These are phyloP conservation scores for Dendrobium nobile DNA, from an alignment of 106 monocot genomes.

Conservation along the genomic window DNA sequence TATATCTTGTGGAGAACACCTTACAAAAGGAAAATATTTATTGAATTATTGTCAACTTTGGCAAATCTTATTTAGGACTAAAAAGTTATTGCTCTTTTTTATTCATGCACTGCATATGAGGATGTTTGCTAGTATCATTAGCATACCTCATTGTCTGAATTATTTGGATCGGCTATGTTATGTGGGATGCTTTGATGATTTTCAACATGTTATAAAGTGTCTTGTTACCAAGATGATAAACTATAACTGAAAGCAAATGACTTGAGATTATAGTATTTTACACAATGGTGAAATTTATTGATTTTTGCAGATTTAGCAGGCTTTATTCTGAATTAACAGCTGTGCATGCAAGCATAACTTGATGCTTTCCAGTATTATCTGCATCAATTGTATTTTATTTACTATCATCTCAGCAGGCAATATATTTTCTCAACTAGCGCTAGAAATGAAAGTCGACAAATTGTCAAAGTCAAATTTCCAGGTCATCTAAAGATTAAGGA, in stretches of 20 bases:
- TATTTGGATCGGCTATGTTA: neutral
- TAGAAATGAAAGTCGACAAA: no score
- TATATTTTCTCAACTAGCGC: no score
- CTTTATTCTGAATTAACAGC: neutral
- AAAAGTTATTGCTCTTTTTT: neutral
- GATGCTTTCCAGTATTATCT: no score
- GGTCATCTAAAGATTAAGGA: no score
- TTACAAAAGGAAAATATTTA: neutral
- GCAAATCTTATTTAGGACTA: neutral
- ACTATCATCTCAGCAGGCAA: neutral
- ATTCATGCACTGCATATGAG: neutral
- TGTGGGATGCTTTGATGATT: neutral
- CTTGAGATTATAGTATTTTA: neutral
- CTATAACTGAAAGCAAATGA: neutral
- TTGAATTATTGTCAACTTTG: neutral
- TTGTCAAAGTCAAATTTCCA: no score
- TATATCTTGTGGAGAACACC: neutral
- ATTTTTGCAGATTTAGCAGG: neutral
- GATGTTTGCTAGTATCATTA: neutral
- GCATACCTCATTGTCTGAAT: neutral
- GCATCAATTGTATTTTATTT: neutral
- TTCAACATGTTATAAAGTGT: neutral
- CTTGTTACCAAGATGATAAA: neutral
- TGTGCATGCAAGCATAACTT: neutral
- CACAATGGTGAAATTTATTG: neutral